Conservation (phyloP, 768 basidiomycete genomes). For the Calocera viscosa region DNA sequence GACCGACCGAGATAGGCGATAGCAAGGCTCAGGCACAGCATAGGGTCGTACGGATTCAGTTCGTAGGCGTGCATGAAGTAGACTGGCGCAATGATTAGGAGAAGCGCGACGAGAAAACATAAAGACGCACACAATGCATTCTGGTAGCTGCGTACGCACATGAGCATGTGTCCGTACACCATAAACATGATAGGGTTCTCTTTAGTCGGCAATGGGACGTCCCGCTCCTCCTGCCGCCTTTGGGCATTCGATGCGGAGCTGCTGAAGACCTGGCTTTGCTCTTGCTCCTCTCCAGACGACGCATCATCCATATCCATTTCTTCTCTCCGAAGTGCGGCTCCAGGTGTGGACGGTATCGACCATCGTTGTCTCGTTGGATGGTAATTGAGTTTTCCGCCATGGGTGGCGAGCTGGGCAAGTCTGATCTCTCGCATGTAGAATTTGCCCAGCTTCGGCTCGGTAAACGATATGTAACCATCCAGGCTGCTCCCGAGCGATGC, state of each 20-base stretch:
- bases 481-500: constrained; percentile 62
- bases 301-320: constrained; percentile 26
- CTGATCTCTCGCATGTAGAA: constrained; percentile 71
- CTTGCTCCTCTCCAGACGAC: constrained; percentile 31
- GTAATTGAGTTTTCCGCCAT: constrained; percentile 54
- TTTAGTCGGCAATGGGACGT: constrained; percentile 42
- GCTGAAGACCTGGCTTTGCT: constrained; percentile 21
- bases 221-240: constrained; percentile 22
- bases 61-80: constrained; percentile 85
- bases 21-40: constrained; percentile 71
- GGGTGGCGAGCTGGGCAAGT: constrained; percentile 51
- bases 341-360: constrained; percentile 3
- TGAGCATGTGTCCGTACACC: constrained; percentile 71
- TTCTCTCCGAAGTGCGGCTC: constrained; percentile 21
- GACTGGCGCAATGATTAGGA: constrained; percentile 36
- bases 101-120: background rate
- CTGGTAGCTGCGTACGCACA: constrained; percentile 78
- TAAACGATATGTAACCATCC: constrained; percentile 60
- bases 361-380: constrained; percentile 46
- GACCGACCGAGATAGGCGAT: constrained; percentile 80
- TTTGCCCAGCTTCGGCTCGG: constrained; percentile 68
- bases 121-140: constrained; percentile 68
- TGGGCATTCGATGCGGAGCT: constrained; percentile 21
- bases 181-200: constrained; percentile 57
- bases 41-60: constrained; percentile 66